phyloP scores from a whole-genome alignment of 1,139 yeast species.

The Wickerhamiella pararugosa region DNA sequence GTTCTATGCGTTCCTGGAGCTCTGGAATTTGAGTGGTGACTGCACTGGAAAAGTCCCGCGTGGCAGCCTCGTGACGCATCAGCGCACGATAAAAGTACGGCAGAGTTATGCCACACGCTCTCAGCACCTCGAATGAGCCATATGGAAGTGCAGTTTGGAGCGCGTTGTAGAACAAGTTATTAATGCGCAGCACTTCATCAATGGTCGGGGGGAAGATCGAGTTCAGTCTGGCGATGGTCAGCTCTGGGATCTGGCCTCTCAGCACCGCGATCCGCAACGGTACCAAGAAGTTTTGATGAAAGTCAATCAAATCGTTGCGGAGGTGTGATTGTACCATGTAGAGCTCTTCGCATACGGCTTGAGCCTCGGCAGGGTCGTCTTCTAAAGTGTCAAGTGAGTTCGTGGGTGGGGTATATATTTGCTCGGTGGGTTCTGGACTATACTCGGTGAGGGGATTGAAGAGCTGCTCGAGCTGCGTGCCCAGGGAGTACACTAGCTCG shows the following conservation, averaged over 20 bases:
- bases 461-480: constrained; percentile 73
- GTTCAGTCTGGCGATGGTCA: constrained; percentile 50
- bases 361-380: constrained; percentile 20
- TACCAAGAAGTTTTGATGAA: constrained; percentile 62
- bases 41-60: constrained; percentile 37
- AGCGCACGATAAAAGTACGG: constrained; percentile 89
- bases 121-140: constrained; percentile 61
- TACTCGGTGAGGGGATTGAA: constrained; percentile 85
- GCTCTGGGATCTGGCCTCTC: constrained; percentile 33
- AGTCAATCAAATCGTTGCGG: constrained; percentile 54
- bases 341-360: constrained; percentile 50
- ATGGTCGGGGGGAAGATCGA: constrained; percentile 84
- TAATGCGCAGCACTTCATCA: constrained; percentile 80
- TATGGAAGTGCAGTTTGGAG: constrained; percentile 47
- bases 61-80: constrained; percentile 86
- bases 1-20: constrained; percentile 16
- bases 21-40: constrained; percentile 23
- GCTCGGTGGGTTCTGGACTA: constrained; percentile 75
- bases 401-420: constrained; percentile 42
- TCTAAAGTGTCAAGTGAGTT: constrained; percentile 15
- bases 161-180: constrained; percentile 69
- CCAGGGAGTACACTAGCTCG: constrained; percentile 54
- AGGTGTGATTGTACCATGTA: constrained; percentile 55
- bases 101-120: constrained; percentile 62
- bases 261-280: constrained; percentile 63